Evolutionary conservation across 306 rosid species (phyloP).

Genomic region (Cicer cuneatum): DNA sequence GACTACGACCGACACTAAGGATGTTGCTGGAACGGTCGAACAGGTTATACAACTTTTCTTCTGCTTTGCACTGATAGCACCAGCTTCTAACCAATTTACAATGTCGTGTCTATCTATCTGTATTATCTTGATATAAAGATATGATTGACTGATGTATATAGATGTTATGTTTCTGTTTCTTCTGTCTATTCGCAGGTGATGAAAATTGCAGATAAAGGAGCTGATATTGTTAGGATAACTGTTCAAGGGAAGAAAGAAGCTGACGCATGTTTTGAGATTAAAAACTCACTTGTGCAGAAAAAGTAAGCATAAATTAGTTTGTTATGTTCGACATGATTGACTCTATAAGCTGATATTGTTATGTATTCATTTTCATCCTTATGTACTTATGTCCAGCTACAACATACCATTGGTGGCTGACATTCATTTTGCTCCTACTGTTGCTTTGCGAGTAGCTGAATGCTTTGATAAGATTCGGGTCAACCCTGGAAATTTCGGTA

Average conservation of each 20-base stretch:
- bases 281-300: constrained; percentile 91
- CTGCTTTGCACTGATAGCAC: constrained; percentile 17
- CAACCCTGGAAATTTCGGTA: constrained; percentile 96
- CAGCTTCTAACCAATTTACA: neutral
- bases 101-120: neutral
- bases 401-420: constrained; percentile 88
- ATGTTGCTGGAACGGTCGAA: constrained; percentile 91
- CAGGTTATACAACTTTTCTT: constrained; percentile 61
- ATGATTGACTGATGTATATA: constrained; percentile 1
- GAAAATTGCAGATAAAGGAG: constrained; percentile 94
- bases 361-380: constrained; percentile 29
- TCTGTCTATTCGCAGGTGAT: constrained; percentile 67
- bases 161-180: constrained; percentile 34
- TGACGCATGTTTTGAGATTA: constrained; percentile 93
- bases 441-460: constrained; percentile 87
- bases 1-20: constrained; percentile 97
- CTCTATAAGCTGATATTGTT: constrained; percentile 8
- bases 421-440: constrained; percentile 88
- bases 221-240: constrained; percentile 91
- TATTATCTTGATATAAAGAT: neutral
- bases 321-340: constrained; percentile 30
- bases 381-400: constrained; percentile 62
- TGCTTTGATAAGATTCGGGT: constrained; percentile 95
- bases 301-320: constrained; percentile 60
- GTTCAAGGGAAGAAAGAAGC: constrained; percentile 99